phyloP scores from a whole-genome alignment of 1,139 yeast genomes.

The Lodderomyces parapsilosis region DNA sequence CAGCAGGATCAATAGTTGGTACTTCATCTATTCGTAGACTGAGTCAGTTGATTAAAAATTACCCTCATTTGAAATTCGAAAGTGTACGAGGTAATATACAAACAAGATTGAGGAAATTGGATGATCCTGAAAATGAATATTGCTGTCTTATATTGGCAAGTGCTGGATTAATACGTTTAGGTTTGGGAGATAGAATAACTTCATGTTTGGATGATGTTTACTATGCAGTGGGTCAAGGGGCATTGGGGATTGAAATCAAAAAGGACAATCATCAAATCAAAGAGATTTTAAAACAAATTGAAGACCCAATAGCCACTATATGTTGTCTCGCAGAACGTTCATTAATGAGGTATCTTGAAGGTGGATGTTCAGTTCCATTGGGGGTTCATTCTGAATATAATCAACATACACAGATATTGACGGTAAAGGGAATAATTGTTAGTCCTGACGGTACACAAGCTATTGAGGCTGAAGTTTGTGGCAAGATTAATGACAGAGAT shows the following conservation, averaged over 20 bases:
- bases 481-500: constrained; percentile 34
- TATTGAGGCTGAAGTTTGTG: constrained; percentile 55
- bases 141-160: constrained; percentile 85
- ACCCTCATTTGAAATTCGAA: constrained; percentile 50
- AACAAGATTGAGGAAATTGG: constrained; percentile 78
- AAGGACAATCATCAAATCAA: constrained; percentile 59
- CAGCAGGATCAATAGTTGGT: constrained; percentile 85
- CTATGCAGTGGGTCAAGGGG: constrained; percentile 98
- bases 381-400: constrained; percentile 75
- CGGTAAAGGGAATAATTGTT: constrained; percentile 73
- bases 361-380: constrained; percentile 97
- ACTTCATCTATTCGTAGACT: constrained; percentile 93
- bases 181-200: constrained; percentile 70
- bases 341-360: constrained; percentile 84
- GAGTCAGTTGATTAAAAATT: constrained; percentile 52
- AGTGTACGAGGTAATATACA: constrained; percentile 87
- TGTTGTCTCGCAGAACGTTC: constrained; percentile 91
- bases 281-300: constrained; percentile 60
- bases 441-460: constrained; percentile 76
- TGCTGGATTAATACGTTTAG: constrained; percentile 82
- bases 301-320: constrained; percentile 64
- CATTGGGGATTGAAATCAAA: constrained; percentile 87
- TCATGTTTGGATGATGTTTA: constrained; percentile 76
- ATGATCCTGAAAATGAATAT: constrained; percentile 64
- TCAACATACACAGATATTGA: constrained; percentile 38